phyloP scores from a whole-genome alignment of 371 early-diverging fungal species.

The Umbelopsis sp. region DNA sequence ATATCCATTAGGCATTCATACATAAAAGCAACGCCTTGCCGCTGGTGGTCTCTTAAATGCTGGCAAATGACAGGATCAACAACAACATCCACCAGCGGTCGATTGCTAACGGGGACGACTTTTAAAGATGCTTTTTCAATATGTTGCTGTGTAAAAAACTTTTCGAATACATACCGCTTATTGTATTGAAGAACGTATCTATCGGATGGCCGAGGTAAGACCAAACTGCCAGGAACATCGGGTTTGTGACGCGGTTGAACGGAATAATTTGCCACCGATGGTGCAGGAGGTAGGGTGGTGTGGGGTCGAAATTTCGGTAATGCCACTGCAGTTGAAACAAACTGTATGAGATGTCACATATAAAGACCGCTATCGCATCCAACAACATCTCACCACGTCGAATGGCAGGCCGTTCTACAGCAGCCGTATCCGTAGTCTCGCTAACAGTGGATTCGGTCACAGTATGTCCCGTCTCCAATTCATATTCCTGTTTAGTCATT shows the following conservation, averaged over 20 bases:
- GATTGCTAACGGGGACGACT: slow-evolving; percentile 3
- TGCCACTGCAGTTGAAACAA: not conserved
- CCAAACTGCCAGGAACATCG: slow-evolving; percentile 33
- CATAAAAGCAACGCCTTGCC: slow-evolving; percentile 62
- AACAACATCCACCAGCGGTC: slow-evolving; percentile 55
- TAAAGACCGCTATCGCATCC: not conserved
- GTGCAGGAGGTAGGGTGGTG: not conserved
- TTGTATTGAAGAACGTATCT: slow-evolving; percentile 16
- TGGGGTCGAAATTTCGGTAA: not conserved
- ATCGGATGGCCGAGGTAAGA: slow-evolving; percentile 34
- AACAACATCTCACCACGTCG: not conserved
- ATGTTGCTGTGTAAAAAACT: no score
- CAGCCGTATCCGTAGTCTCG: not conserved
- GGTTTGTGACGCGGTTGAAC: slow-evolving; percentile 37
- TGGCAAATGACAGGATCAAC: slow-evolving; percentile 54
- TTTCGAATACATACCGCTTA: slow-evolving; percentile 1
- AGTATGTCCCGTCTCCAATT: not conserved
- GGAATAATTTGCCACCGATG: not conserved
- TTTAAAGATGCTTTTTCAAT: no score
- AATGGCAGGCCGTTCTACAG: not conserved
- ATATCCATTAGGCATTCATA: slow-evolving; percentile 62
- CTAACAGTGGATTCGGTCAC: not conserved
- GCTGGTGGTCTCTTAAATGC: slow-evolving; percentile 62
- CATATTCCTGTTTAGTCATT: not conserved
- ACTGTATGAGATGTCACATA: not conserved